Evolutionary conservation across 805 yeast genomes (phyloP), one percentile per base, ranked within the genome.

Genomic region (Pichia ethanolica): DNA sequence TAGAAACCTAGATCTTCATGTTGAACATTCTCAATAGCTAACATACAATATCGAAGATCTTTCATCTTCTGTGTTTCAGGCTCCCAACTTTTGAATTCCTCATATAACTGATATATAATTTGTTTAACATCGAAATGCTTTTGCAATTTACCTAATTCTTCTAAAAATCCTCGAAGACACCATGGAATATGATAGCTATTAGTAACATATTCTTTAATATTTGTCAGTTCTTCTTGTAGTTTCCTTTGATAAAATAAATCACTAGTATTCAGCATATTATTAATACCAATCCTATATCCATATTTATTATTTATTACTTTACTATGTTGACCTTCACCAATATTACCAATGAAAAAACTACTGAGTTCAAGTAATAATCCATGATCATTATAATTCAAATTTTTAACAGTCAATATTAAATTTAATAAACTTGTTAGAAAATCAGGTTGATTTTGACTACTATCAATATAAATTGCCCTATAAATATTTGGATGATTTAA

Each of bases 161-260:
- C 82, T n/a, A 89, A 60, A 48, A 91, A 71, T 0, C 97, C 96
- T 42, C 97, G 71, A 67, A 91, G 73, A 56, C 95, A 85, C 97
- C 97, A 91, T 0, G 99, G 99, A 42, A 91, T 67, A 52, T 87
- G 82, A 59, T 81, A 91, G 0, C 95, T 95, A 62, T 91, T 91
- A 36, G 78, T 72, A 9, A 84, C 85, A 38, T 83, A 67, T 53
- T 81, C 79, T 14, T 86, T 60, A 5, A 63, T 57, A 44, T 64
- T 61, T 4, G 45, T 53, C 13, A 49, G 50, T n/a, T 56, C 51
- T 39, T 49, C 79, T 30, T 79, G 68, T 2, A 67, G 56, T 1
- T 53, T 42, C 12, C 77, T 50, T 5, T 44, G 71, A 39, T 69
- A 65, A 11, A 73, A 67, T 20, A 82, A 62, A 55, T 81, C 82